Evolutionary conservation across 176 grass and related monocot genomes (phyloP), one percentile per base, ranked within the genome.

Genomic region (Olyra latifolia): DNA sequence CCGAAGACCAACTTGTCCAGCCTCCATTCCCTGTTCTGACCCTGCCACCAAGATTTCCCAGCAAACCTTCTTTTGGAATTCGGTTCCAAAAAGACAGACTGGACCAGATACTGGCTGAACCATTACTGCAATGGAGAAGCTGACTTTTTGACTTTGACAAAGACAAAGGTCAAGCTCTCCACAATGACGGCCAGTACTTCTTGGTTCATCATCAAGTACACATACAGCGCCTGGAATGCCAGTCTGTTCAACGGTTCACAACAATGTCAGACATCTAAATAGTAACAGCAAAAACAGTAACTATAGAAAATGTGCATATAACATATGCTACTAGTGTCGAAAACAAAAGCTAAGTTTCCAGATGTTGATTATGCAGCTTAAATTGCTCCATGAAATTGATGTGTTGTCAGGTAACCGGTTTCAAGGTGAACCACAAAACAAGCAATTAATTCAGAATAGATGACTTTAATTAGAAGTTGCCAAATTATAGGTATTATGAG

Each of bases 1-100:
- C 29, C 96, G 81, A 73, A 99, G 87, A 40, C 96, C 96, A 93
- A 99, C 90, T 74, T 95, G 92, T 24, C 96, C 96, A 71, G 96
- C 96, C 81, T 99, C 96, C 83, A 99, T 95, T 63, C 96, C 96
- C 83, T 99, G 96, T 77, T 99, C 96, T 35, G 90, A 94, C 77
- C 96, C 96, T 38, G 96, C 96, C 52, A 99, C 85, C 47, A 99
- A 82, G 68, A 99, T 95, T 87, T 95, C 96, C 96, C 96, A 99
- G 54, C 96, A 99, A 66, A 91, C 61, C 71, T 99, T 95, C 88
- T 95, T 95, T 66, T 95, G 84, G 55, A 93, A 99, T 82, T 99
- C 96, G 38, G 92, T 95, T 84, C 96, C 96, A 62, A 99, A 81
- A 54, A 99, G 92, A 87, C 96, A 99, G 72, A 99, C 92, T 84